Evolutionary conservation across 2,329 filamentous ascomycete species (phyloP).

Genomic region (Fusarium anguioides): DNA sequence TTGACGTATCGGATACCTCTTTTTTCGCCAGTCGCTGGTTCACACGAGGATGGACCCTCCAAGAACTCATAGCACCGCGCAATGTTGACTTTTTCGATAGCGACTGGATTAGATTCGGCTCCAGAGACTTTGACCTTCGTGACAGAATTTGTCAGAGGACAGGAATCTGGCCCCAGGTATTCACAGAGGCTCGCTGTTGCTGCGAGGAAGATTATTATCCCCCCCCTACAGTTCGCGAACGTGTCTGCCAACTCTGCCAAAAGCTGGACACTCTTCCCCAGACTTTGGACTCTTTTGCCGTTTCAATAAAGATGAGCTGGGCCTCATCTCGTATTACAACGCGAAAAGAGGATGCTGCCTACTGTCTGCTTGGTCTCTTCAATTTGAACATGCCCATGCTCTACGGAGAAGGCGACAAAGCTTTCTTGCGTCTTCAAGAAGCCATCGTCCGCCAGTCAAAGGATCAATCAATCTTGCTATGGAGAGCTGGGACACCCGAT

Average conservation of each 20-base stretch:
- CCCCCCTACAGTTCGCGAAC: slow-evolving; percentile 18
- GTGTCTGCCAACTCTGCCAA: slow-evolving; percentile 29
- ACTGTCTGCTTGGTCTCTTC: slow-evolving; percentile 48
- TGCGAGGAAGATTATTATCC: slow-evolving; percentile 3
- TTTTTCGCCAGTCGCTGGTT: slow-evolving; percentile 42
- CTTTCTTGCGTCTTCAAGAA: slow-evolving; percentile 41
- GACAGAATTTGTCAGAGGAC: slow-evolving; percentile 30
- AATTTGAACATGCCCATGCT: slow-evolving; percentile 46
- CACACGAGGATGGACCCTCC: slow-evolving; percentile 43
- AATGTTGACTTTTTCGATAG: slow-evolving; percentile 45
- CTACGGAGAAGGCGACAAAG: slow-evolving; percentile 46
- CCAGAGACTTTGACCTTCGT: slow-evolving; percentile 35
- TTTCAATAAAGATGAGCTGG: slow-evolving; percentile 46
- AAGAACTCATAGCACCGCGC: slow-evolving; percentile 48
- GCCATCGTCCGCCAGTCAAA: slow-evolving; percentile 40
- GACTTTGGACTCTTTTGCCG: slow-evolving; percentile 38
- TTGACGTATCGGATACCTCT: background rate
- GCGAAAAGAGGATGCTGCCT: slow-evolving; percentile 46
- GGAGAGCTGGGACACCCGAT: slow-evolving; percentile 5
- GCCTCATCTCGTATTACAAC: slow-evolving; percentile 42
- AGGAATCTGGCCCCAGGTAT: slow-evolving; percentile 32
- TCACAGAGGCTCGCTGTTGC: slow-evolving; percentile 31
- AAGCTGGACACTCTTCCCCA: slow-evolving; percentile 29
- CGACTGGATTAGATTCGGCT: slow-evolving; percentile 44
- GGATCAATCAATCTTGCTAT: slow-evolving; percentile 41